Evolutionary conservation across 2,329 filamentous ascomycete species (phyloP), one percentile per base, ranked within the genome.

Genomic region (Mollisia scopiformis): DNA sequence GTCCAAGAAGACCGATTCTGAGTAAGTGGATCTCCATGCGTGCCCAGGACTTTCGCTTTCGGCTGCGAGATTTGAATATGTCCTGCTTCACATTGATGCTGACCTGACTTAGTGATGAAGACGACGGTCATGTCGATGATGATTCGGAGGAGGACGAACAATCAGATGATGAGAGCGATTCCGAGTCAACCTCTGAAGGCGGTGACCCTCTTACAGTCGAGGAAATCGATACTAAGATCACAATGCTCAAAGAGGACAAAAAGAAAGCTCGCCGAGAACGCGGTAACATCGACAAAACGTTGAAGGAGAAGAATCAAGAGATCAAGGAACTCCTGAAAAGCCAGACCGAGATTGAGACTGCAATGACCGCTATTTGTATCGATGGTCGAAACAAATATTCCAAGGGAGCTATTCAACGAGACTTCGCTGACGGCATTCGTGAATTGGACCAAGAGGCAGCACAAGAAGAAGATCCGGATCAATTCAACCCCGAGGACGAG

Each of bases 351-450:
- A 65, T 76, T 28, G 76, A 75, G 25, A 68, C 70, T 6, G 67
- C 74, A 54, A 66, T 76, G 54, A 75, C 69, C 25, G 70, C 73
- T 5, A 61, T 73, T 6, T 80, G 85, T 62, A 86, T 89, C 58
- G 73, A 76, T 16, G 79, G 78, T 4, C 77, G 86, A 25, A 89
- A 89, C 55, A 68, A 79, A 0, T 86, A 84, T 61, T 82, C 84
- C 0, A 82, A 79, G 56, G 68, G 68, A 0, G 79, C 79, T 0
- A 88, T 89, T 39, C 80, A 82, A 66, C 71, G 77, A 13, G 84
- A 89, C 57, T 89, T 87, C 68, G 84, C 84, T 1, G 75, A 78
- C 49, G 86, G 86, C 0, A 82, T 88, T 55, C 81, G 79, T 63
- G 84, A 88, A 62, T 76, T 88, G 0, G 85, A 88, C 60, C 78